Evolutionary conservation across 768 basidiomycete species (phyloP), one percentile per base, ranked within the genome.

Genomic region (Strobilomyces confusus): DNA sequence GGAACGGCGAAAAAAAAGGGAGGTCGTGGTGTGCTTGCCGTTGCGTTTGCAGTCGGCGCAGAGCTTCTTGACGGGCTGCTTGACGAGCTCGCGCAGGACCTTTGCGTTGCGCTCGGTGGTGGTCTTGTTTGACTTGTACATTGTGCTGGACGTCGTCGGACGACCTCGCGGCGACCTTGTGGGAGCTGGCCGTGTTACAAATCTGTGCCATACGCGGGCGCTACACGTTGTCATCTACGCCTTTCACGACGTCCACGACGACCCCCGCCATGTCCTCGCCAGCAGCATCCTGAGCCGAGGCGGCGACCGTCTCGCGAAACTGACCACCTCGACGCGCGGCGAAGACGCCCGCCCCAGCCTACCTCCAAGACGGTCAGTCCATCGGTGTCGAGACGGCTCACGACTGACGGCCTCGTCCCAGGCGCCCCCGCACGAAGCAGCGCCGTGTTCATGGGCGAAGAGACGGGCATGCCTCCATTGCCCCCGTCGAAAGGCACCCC

Each of bases 31-130:
- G 22, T 13, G n/a, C 84, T 33, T 61, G 91, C 95, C 95, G 70
- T 97, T 95, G 56, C 90, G 85, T 69, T 97, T 95, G 77, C 95
- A 99, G 65, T 99, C 95, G 1, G 92, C 92, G 59, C 95, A 99
- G 37, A 89, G 70, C 72, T 93, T 98, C 75, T 98, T 99, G 57
- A 95, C 92, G 17, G 89, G 87, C 43, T 76, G 77, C 68, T 91
- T 97, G 48, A 99, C 82, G 29, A 98, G 78, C 61, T 92, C 95
- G 43, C 93, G 78, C 13, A 99, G 81, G 6, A 81, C 86, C 51
- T 80, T 80, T 19, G 92, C 75, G 66, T 92, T 82, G 54, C 81
- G 75, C 54, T 95, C 94, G 5, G 87, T 89, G 0, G 87, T 93
- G 0, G 87, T 82, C 65, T 89, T 93, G 75, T 95, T 93, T 75